A percentile compares a stretch with the other conserved stretches of the same genome.
phyloP scores from a whole-genome alignment of 345 rosid species.

The Populus tremula region DNA sequence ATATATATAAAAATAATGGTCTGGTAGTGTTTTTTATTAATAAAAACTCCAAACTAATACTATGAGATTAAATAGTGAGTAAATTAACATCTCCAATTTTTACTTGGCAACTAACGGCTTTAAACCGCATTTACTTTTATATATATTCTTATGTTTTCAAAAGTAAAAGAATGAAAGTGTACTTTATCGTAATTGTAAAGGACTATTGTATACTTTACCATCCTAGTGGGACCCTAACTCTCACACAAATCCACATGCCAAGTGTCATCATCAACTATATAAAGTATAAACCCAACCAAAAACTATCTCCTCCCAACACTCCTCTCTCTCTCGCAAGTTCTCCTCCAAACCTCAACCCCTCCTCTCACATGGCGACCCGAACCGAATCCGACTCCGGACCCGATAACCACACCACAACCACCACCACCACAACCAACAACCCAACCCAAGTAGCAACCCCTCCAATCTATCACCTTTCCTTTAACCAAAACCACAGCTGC shows the following conservation, averaged over 20 bases:
- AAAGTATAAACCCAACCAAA: background rate
- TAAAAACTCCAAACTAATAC: too few relatives aligned
- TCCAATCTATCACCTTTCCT: conserved; percentile 38
- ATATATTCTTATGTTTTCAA: background rate
- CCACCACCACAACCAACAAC: background rate
- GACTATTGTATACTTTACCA: background rate
- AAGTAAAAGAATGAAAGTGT: background rate
- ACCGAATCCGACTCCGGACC: conserved; percentile 3
- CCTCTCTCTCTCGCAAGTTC: background rate
- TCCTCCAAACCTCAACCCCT: conserved; percentile 1
- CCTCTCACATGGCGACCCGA: conserved; percentile 1
- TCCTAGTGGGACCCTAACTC: background rate
- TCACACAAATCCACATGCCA: background rate
- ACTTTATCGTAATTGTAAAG: background rate
- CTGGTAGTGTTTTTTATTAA: too few relatives aligned
- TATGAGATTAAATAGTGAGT: too few relatives aligned
- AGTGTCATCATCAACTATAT: background rate
- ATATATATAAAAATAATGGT: too few relatives aligned
- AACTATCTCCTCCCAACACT: conserved; percentile 4
- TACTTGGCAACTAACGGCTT: too few relatives aligned
- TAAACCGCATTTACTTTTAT: too few relatives aligned
- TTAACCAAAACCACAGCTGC: conserved; percentile 47
- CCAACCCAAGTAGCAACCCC: conserved; percentile 3
- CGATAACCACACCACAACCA: conserved; percentile 3
- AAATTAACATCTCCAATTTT: too few relatives aligned